Evolutionary conservation across 495 filamentous ascomycete genomes (phyloP).

Genomic region (Penicillium fimorum): DNA sequence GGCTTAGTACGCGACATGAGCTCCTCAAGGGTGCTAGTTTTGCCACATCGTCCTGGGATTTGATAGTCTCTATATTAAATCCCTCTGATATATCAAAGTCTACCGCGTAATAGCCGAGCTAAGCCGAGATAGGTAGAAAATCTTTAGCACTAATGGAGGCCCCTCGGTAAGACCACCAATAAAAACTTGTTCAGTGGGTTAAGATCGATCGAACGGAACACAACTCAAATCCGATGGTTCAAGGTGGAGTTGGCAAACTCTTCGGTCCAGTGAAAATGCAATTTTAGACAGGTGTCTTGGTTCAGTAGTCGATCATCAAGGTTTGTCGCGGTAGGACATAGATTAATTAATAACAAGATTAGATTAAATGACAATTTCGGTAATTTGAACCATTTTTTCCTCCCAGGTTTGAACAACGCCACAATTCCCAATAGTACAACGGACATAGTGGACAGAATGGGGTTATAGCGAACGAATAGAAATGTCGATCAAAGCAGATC

Average conservation of each 20-base stretch:
- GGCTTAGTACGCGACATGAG: neutral
- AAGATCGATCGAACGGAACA: conserved; percentile 1
- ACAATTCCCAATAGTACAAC: neutral
- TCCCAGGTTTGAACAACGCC: neutral
- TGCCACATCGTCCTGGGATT: neutral
- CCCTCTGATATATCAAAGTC: neutral
- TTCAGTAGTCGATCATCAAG: too few relatives aligned
- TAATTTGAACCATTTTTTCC: neutral
- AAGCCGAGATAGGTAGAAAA: neutral
- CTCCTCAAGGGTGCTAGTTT: too few relatives aligned
- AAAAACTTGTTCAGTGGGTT: neutral
- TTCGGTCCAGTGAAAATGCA: neutral
- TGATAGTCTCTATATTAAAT: neutral
- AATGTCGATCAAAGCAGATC: neutral
- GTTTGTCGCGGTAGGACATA: neutral
- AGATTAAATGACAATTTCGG: neutral
- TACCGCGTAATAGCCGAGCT: neutral
- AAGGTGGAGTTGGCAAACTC: conserved; percentile 1
- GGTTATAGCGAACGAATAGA: neutral
- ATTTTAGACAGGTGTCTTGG: conserved; percentile 6
- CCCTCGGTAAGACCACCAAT: neutral
- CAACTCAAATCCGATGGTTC: neutral
- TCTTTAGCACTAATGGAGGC: neutral
- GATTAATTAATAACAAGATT: neutral
- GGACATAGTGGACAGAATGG: neutral